Evolutionary conservation across 2,329 filamentous ascomycete species (phyloP).

Genomic region (Arachnopeziza araneosa): DNA sequence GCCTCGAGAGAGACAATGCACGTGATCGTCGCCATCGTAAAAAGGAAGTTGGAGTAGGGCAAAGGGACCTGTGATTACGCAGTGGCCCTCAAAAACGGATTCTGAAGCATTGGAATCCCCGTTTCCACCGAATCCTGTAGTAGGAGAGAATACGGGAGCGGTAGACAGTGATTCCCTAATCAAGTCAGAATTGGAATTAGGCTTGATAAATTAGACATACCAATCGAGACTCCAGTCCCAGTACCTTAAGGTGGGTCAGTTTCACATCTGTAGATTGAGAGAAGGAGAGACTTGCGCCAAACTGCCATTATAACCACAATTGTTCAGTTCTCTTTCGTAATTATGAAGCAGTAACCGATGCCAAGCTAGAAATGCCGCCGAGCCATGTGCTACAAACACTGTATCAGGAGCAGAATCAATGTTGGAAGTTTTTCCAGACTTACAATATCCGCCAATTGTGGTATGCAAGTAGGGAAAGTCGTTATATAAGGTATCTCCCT

Average conservation of each 20-base stretch:
- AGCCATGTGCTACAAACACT: conserved; percentile 25
- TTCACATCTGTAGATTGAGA: neutral
- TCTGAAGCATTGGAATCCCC: conserved; percentile 16
- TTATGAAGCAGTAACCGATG: conserved; percentile 32
- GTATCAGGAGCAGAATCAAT: neutral
- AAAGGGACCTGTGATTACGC: conserved; percentile 26
- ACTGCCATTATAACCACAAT: conserved; percentile 20
- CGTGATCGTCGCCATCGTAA: conserved; percentile 4
- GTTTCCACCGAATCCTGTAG: conserved; percentile 30
- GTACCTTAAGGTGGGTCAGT: conserved; percentile 19
- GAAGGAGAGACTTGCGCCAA: neutral
- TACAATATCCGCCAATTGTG: conserved; percentile 1
- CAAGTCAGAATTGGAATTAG: neutral
- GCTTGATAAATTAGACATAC: conserved; percentile 3
- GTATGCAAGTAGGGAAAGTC: conserved; percentile 31
- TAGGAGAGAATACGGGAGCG: neutral
- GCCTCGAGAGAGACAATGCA: conserved; percentile 27
- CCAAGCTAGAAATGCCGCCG: conserved; percentile 32
- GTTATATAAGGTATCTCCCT: conserved; percentile 27
- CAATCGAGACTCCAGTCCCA: conserved; percentile 35
- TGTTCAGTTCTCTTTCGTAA: conserved; percentile 27
- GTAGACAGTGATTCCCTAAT: neutral
- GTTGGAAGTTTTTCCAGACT: neutral
- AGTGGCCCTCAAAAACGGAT: conserved; percentile 13
- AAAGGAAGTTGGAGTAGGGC: conserved; percentile 18